Conservation (phyloP, 73 alveolate species). For the Paramecium pentaurelia region DNA sequence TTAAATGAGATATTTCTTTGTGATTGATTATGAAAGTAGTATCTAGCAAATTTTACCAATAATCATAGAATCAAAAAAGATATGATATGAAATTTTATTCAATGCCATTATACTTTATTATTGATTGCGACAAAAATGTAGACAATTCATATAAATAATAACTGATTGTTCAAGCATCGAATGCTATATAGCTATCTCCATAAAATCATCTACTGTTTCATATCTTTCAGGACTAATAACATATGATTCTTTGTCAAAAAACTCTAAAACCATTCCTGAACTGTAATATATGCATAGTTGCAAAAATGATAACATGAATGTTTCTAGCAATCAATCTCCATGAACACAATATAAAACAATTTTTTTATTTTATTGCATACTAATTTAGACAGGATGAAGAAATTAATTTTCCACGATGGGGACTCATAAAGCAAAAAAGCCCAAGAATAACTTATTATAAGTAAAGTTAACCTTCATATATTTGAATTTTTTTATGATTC, state of each 20-base stretch:
- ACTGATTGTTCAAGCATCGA: neutral
- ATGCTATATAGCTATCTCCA: neutral
- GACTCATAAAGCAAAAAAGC: neutral
- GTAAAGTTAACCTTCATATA: neutral
- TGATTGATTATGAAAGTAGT: no score
- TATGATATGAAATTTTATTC: no score
- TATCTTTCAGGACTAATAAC: constrained; percentile 16
- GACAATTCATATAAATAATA: no score
- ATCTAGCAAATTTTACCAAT: no score
- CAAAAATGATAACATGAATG: constrained; percentile 1
- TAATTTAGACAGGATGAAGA: neutral
- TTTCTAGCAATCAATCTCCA: neutral
- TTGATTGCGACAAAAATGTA: no score
- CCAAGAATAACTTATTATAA: neutral
- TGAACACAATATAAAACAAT: neutral
- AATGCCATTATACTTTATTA: no score
- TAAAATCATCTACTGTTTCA: constrained; percentile 13
- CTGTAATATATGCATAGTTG: neutral
- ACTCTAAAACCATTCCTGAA: neutral
- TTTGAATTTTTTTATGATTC: neutral
- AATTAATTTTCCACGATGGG: neutral
- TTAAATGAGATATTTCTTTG: no score
- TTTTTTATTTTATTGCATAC: neutral
- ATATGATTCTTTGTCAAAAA: neutral
- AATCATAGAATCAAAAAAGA: no score